Base-by-base conservation (phyloP, 2,329 filamentous ascomycete species). In the Aspergillus aculeatinus region DNA sequence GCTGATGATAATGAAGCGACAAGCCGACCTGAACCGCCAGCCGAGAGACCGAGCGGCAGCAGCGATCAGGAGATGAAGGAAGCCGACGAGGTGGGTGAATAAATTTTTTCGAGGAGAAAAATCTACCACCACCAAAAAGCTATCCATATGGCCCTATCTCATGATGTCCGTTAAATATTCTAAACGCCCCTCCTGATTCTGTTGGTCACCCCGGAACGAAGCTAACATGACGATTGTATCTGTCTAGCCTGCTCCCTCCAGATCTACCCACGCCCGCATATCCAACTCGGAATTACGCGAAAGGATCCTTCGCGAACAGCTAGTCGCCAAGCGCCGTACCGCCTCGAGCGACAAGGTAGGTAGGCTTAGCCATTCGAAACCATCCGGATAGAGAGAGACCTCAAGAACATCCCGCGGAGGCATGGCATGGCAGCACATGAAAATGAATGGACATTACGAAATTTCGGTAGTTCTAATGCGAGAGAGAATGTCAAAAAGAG, bases 271-370 rank as follows among this genome's bases (percentile, higher is more conserved):
- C 60, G 47, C 59, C 49, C 70, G 67, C 59, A 65, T 75, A 48
- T 67, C 70, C 25, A 65, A 70, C 42, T 73, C 68, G n/a, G 70
- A 75, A 55, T 63, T 77, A 44, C 74, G 71, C 57, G 74, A 77
- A 65, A 74, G 64, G 59, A 63, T 77, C 21, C 70, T 76, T 9
- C 74, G 71, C 55, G 76, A 77, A 62, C 74, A 69, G 57, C 57
- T 76, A 21, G 71, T 74, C 55, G 75, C 76, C 23, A 67, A 74
- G 63, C 72, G 74, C 49, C 71, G 72, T 54, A 67, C 65, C 57
- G 67, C 66, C 53, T 59, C 60, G 51, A 61, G 51, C 55, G 60
- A 66, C 49, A 67, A 74, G 64, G 64, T 68, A 67, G 59, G 55
- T 42, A 42, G 58, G 53, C 29, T 54, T 31, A 35, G 52, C 59